Base-by-base conservation (phyloP, 163 green algal species). In the Smithsoniella earleae region DNA sequence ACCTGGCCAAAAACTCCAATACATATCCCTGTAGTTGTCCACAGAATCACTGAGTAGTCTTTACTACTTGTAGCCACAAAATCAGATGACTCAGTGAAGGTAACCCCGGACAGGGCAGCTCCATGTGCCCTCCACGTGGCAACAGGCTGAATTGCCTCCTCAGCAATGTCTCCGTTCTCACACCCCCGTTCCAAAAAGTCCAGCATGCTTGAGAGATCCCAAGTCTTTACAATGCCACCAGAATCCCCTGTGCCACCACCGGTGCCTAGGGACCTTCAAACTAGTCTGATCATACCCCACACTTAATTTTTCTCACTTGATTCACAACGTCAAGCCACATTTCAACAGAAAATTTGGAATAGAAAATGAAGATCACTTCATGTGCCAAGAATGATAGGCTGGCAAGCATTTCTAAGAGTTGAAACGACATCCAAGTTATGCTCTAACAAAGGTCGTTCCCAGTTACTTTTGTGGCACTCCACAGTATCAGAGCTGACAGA, bases 211-310 rank as follows among this genome's bases (percentile, higher is more conserved):
- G 20, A 34, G 58, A 69, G 58, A n/a, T 33, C 58, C 58, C 58
- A 69, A n/a, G 58, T 69, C 16, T 31, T 30, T 4, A 37, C 58
- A 36, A 69, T 69, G 20, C 58, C 58, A 18, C 43, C 30, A 5
- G 58, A 43, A 33, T 69, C 58, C 8, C 58, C 58, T 30, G 58
- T 69, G 49, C n/a, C n/a, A n/a, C n/a, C n/a, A n/a, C n/a, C n/a
- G n/a, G n/a, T n/a, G n/a, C n/a, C n/a, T n/a, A n/a, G n/a, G n/a
- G n/a, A n/a, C n/a, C n/a, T n/a, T n/a, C n/a, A n/a, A n/a, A n/a
- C n/a, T n/a, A n/a, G n/a, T n/a, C n/a, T n/a, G n/a, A n/a, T n/a
- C n/a, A n/a, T n/a, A n/a, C n/a, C n/a, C n/a, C n/a, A n/a, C n/a
- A n/a, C n/a, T n/a, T n/a, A n/a, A n/a, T n/a, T n/a, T n/a, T n/a